Evolutionary conservation across 1,284 basidiomycete genomes (phyloP), one percentile per base, ranked within the genome.

Genomic region (Cryptococcus sp.): DNA sequence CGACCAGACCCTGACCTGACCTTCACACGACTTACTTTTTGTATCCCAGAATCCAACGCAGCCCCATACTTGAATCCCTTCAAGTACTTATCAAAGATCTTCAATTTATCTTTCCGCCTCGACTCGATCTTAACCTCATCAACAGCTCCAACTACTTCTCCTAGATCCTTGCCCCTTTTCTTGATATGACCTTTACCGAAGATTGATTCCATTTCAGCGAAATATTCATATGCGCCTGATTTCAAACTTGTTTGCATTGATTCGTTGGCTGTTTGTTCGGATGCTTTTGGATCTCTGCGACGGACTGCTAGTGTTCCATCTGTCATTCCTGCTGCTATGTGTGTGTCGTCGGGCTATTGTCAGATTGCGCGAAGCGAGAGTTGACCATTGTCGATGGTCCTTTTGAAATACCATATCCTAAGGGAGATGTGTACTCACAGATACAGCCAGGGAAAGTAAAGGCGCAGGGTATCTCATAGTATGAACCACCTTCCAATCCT

Each of bases 391-490:
- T n/a, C n/a, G n/a, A n/a, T n/a, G n/a, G n/a, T n/a, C n/a, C n/a
- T n/a, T 48, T 10, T 11, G 14, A n/a, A 31, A 24, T 52, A 44
- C 1, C 7, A n/a, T 39, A 14, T n/a, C n/a, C n/a, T n/a, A n/a
- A n/a, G n/a, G n/a, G n/a, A n/a, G n/a, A n/a, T n/a, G n/a, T n/a
- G n/a, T n/a, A 78, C 83, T 67, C 67, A 89, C 90, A 55, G 88
- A 98, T 54, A 90, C 80, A n/a, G 91, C 92, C 43, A 98, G 78
- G 65, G 85, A 91, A 4, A 99, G 79, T 3, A 99, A 78, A 1
- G 93, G 91, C 1, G 92, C 89, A 2, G 93, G 90, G 73, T 98
- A 98, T 40, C 94, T 86, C 91, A 99, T 98, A 0, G 96, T 98
- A 72, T 99, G 96, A 9, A 94, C 86, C 25, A 98, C 96, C 64